A percentile compares a stretch with the other conserved stretches of the same genome.
These are phyloP conservation scores for Cochlearia excelsa DNA, from an alignment of 345 rosid genomes.

Conservation along the genomic window DNA sequence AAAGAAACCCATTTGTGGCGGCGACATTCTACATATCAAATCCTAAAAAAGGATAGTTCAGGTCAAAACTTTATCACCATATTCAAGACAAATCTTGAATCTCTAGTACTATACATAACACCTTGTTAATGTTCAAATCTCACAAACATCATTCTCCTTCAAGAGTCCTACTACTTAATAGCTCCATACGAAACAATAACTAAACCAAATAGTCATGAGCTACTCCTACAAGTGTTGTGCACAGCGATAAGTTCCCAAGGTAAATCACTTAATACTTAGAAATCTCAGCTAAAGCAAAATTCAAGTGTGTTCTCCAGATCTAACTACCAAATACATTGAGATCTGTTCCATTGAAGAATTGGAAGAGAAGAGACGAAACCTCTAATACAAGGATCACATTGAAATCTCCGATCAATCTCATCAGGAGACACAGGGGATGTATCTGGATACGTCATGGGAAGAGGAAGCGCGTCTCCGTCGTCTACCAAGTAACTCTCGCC, in stretches of 20 bases:
- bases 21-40: too few species aligned
- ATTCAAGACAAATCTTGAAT: too few species aligned
- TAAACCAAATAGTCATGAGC: background rate
- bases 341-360: too few species aligned
- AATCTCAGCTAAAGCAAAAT: constrained; percentile 3
- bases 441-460: constrained; percentile 89
- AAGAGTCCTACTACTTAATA: constrained; percentile 2
- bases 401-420: constrained; percentile 69
- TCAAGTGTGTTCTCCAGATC: background rate
- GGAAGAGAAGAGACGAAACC: constrained; percentile 37
- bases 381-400: constrained; percentile 63
- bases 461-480: constrained; percentile 76
- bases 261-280: background rate
- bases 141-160: constrained; percentile 6
- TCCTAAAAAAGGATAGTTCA: background rate
- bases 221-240: background rate
- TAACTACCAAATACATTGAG: too few species aligned
- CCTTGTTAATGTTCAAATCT: background rate
- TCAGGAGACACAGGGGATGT: constrained; percentile 71
- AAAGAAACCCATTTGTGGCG: too few species aligned
- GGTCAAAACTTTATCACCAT: background rate
- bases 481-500: constrained; percentile 74
- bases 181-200: background rate
- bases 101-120: too few species aligned
- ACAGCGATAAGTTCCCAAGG: background rate